phyloP scores from a whole-genome alignment of 441 rosid species.

The Brassica balearica region DNA sequence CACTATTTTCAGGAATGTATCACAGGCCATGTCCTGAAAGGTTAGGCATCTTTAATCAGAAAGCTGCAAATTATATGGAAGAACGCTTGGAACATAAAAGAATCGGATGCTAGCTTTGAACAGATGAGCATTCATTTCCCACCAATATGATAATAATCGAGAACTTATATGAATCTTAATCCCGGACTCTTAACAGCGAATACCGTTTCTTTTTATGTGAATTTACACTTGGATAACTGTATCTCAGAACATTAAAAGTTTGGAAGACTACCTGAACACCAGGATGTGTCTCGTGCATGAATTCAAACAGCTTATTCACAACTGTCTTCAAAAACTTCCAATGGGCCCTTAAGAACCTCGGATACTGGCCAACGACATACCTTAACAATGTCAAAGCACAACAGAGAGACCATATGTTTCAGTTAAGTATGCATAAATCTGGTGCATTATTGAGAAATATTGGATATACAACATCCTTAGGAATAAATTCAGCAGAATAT shows the following conservation, averaged over 20 bases:
- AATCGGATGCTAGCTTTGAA: background rate
- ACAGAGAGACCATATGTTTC: background rate
- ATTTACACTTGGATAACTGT: conserved; percentile 1
- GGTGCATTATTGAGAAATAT: background rate
- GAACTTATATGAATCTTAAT: background rate
- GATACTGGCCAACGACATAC: conserved; percentile 99
- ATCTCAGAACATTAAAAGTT: background rate
- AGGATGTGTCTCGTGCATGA: conserved; percentile 99
- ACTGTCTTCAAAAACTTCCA: conserved; percentile 99
- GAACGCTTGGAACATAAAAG: background rate
- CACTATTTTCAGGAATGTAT: conserved; percentile 93
- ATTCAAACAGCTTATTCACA: conserved; percentile 97
- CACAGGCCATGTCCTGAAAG: conserved; percentile 99
- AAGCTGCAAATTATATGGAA: background rate
- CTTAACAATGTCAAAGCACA: conserved; percentile 41
- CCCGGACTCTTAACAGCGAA: background rate
- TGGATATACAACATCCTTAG: background rate
- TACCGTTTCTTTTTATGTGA: background rate
- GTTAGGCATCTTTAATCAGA: background rate
- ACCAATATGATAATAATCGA: conserved; percentile 9
- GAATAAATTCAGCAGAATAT: background rate
- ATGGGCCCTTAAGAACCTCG: conserved; percentile 98
- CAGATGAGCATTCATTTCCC: background rate
- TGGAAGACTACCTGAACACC: conserved; percentile 85
- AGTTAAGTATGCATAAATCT: background rate